Evolutionary conservation across 164 flowering plant genomes (phyloP).

Genomic region (Buxus sempervirens): DNA sequence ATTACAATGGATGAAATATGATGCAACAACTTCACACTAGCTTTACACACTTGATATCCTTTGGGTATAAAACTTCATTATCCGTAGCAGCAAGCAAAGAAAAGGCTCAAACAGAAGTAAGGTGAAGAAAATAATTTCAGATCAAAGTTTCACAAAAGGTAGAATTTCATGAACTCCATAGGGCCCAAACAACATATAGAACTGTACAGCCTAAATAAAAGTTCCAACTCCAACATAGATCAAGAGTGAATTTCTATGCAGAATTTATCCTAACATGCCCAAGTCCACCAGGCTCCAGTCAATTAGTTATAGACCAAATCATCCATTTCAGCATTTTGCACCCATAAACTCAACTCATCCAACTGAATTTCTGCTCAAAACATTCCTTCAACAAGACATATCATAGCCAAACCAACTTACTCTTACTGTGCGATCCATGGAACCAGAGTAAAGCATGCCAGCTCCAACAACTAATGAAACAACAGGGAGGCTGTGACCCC

Average conservation of each 20-base stretch:
- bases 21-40: no score
- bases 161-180: neutral
- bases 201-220: neutral
- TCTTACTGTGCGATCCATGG: constrained; percentile 80
- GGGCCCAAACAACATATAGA: neutral
- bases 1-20: no score
- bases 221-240: no score
- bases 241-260: neutral
- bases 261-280: neutral
- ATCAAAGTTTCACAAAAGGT: no score
- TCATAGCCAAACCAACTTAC: constrained; percentile 37
- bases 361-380: neutral
- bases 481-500: constrained; percentile 65
- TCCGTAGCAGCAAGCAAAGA: no score
- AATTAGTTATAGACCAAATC: neutral
- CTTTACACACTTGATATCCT: no score
- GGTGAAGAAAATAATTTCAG: no score
- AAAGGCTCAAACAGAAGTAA: no score
- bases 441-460: constrained; percentile 85
- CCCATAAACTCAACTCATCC: neutral
- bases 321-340: neutral
- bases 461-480: constrained; percentile 85
- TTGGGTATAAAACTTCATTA: no score
- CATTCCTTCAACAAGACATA: neutral
- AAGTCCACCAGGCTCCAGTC: neutral